Percentiles rank a stretch among this genome's conserved stretches.
Conservation (phyloP, 2,329 filamentous ascomycete species). For the Davidsoniella virescens region DNA sequence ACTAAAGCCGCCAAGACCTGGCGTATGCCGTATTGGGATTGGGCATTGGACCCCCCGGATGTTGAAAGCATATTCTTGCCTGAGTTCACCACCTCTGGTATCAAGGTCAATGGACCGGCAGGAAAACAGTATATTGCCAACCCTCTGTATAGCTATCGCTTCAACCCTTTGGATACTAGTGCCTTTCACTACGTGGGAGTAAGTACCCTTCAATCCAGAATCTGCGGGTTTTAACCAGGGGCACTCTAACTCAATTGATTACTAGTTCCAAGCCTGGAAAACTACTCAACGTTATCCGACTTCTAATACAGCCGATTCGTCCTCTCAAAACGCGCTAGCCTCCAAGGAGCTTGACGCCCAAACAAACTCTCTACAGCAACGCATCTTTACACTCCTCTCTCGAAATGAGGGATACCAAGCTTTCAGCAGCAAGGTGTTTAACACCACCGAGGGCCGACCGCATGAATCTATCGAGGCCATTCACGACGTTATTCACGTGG, state of each 20-base stretch:
- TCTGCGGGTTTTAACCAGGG: neutral
- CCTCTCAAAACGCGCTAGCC: constrained; percentile 44
- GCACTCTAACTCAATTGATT: constrained; percentile 4
- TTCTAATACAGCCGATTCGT: constrained; percentile 17
- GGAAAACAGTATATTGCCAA: constrained; percentile 41
- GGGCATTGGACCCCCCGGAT: constrained; percentile 32
- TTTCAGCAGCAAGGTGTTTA: constrained; percentile 54
- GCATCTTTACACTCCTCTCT: constrained; percentile 51
- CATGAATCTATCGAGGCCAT: constrained; percentile 51
- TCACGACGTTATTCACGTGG: constrained; percentile 46
- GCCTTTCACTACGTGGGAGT: constrained; percentile 46
- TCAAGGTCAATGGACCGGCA: constrained; percentile 39
- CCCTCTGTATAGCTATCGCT: constrained; percentile 44
- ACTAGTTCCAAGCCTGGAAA: constrained; percentile 40
- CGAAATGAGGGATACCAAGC: constrained; percentile 50
- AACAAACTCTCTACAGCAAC: constrained; percentile 38
- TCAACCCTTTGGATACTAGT: constrained; percentile 40
- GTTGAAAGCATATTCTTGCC: constrained; percentile 32
- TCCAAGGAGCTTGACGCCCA: constrained; percentile 35
- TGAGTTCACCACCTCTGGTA: constrained; percentile 29
- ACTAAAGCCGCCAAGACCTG: constrained; percentile 33
- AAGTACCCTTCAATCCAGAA: constrained; percentile 19
- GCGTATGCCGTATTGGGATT: constrained; percentile 44
- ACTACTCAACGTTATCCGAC: constrained; percentile 43
- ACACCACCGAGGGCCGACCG: constrained; percentile 27